Evolutionary conservation across 2,329 filamentous ascomycete species (phyloP).

Genomic region (Colletotrichum eleusines): DNA sequence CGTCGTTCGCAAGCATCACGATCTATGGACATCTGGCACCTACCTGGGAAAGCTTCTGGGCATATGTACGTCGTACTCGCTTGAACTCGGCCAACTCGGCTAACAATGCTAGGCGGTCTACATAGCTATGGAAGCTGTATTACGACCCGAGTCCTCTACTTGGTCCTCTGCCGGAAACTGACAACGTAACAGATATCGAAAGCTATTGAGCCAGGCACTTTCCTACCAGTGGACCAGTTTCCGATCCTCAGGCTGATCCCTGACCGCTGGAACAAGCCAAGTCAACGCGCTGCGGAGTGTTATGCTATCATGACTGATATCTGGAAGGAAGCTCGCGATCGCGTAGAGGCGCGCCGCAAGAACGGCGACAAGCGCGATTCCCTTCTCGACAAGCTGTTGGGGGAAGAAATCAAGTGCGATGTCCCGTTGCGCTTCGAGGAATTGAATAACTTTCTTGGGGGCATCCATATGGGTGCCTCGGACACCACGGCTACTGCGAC

Average conservation of each 20-base stretch:
- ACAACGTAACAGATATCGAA: conserved; percentile 44
- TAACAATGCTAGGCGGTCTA: conserved; percentile 18
- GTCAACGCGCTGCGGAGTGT: conserved; percentile 51
- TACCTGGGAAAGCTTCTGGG: conserved; percentile 21
- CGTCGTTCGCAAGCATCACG: conserved; percentile 17
- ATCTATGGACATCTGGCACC: conserved; percentile 26
- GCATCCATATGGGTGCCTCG: conserved; percentile 52
- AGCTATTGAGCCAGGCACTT: conserved; percentile 60
- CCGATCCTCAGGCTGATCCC: conserved; percentile 59
- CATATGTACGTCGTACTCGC: background rate
- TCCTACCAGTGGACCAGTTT: conserved; percentile 62
- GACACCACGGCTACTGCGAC: conserved; percentile 53
- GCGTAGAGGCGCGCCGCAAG: conserved; percentile 50
- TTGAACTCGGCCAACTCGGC: background rate
- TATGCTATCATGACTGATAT: conserved; percentile 56
- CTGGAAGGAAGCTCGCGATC: conserved; percentile 53
- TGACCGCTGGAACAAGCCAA: conserved; percentile 56
- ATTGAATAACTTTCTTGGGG: conserved; percentile 53
- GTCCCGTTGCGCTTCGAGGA: conserved; percentile 45
- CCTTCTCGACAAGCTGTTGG: conserved; percentile 57
- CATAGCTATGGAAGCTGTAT: conserved; percentile 14
- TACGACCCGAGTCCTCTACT: background rate
- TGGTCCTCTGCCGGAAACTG: no score
- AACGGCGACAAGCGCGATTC: conserved; percentile 45
- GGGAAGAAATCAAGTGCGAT: conserved; percentile 50